Percentiles rank a stretch among this genome's conserved stretches.
phyloP scores from a whole-genome alignment of 192 early-diverging fungal species.

The Linnemannia hyalina region DNA sequence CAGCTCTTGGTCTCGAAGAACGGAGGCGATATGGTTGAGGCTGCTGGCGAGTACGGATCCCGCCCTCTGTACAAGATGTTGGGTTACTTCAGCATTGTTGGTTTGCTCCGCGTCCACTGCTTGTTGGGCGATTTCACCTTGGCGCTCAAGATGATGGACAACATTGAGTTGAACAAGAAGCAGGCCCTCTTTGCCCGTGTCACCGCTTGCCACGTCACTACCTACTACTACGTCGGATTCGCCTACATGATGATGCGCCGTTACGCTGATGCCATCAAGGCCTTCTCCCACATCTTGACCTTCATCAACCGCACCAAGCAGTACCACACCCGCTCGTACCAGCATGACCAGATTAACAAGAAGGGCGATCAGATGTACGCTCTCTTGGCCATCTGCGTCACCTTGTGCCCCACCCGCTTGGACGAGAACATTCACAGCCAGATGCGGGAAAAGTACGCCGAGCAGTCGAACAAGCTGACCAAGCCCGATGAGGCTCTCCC shows the following conservation, averaged over 20 bases:
- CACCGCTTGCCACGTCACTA: slow-evolving; percentile 97
- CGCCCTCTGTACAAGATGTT: slow-evolving; percentile 96
- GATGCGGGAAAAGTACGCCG: slow-evolving; percentile 93
- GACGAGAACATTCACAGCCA: slow-evolving; percentile 93
- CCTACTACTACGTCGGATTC: slow-evolving; percentile 98
- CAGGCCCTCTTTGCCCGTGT: slow-evolving; percentile 94
- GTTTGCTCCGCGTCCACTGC: slow-evolving; percentile 94
- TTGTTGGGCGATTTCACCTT: slow-evolving; percentile 96
- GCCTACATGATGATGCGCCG: slow-evolving; percentile 99
- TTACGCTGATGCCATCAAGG: slow-evolving; percentile 95
- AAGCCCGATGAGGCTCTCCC: slow-evolving; percentile 82
- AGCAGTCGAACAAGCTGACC: slow-evolving; percentile 81
- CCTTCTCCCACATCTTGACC: slow-evolving; percentile 90
- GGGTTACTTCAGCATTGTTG: slow-evolving; percentile 96
- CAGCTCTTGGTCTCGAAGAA: slow-evolving; percentile 91
- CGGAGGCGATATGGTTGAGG: slow-evolving; percentile 90
- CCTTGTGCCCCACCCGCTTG: slow-evolving; percentile 91
- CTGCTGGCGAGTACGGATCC: slow-evolving; percentile 90
- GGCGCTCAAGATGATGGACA: slow-evolving; percentile 96
- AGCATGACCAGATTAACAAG: slow-evolving; percentile 92
- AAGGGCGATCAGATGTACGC: slow-evolving; percentile 98
- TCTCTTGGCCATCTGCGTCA: slow-evolving; percentile 89
- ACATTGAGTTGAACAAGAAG: slow-evolving; percentile 94
- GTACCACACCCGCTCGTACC: slow-evolving; percentile 93
- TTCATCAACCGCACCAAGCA: slow-evolving; percentile 94